A percentile compares a stretch with the other conserved stretches of the same genome.
Conservation (phyloP, 1,139 yeast species). For the Nakaseomyces kungkrabaensis region DNA sequence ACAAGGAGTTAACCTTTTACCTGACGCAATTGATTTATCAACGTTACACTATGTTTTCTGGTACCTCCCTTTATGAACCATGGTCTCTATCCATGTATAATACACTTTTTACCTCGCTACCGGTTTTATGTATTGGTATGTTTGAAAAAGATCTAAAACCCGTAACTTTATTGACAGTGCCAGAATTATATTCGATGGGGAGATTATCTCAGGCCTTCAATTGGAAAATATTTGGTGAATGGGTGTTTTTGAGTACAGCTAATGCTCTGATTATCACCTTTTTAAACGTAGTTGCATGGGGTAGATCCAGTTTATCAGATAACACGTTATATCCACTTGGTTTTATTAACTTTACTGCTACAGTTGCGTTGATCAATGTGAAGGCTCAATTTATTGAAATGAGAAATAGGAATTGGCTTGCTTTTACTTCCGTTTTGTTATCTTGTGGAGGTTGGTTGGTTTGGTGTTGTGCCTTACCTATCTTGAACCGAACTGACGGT, state of each 20-base stretch:
- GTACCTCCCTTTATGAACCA: conserved; percentile 84
- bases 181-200: conserved; percentile 78
- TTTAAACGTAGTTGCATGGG: conserved; percentile 57
- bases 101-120: conserved; percentile 85
- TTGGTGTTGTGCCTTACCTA: conserved; percentile 75
- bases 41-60: conserved; percentile 79
- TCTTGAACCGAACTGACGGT: conserved; percentile 48
- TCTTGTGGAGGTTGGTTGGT: conserved; percentile 81
- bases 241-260: conserved; percentile 71
- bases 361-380: conserved; percentile 61
- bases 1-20: conserved; percentile 85
- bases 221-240: conserved; percentile 53
- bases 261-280: conserved; percentile 70
- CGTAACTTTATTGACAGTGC: conserved; percentile 80
- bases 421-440: conserved; percentile 58
- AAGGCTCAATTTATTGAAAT: conserved; percentile 78
- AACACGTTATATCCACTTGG: conserved; percentile 79
- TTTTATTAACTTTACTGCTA: conserved; percentile 58
- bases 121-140: conserved; percentile 90
- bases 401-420: conserved; percentile 67
- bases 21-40: conserved; percentile 84
- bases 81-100: conserved; percentile 98
- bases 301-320: conserved; percentile 53
- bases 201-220: conserved; percentile 69
- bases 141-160: conserved; percentile 87